Evolutionary conservation across 495 filamentous ascomycete genomes (phyloP).

Genomic region (Sporormia fimetaria): DNA sequence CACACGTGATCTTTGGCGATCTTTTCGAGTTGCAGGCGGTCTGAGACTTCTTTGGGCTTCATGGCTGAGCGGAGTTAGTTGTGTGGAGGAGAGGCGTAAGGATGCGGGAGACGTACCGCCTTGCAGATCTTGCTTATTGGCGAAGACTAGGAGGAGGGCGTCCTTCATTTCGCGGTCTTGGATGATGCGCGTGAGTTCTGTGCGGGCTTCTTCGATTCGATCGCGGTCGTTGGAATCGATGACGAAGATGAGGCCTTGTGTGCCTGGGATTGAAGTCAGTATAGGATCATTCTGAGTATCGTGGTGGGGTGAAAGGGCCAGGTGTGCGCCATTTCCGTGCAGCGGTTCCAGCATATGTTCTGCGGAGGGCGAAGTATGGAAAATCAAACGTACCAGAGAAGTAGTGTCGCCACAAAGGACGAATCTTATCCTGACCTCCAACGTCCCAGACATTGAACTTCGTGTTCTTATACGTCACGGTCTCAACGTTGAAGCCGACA

Average conservation of each 20-base stretch:
- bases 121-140: conserved; percentile 91
- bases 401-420: conserved; percentile 96
- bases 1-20: conserved; percentile 80
- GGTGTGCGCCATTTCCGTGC: conserved; percentile 2
- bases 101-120: conserved; percentile 46
- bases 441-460: conserved; percentile 99
- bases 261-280: too few species aligned
- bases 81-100: background rate
- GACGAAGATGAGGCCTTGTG: conserved; percentile 95
- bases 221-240: conserved; percentile 82
- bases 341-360: background rate
- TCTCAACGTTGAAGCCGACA: conserved; percentile 98
- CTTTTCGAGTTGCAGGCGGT: conserved; percentile 69
- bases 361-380: background rate
- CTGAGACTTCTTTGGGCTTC: conserved; percentile 75
- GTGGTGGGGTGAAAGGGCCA: too few species aligned
- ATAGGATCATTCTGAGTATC: too few species aligned
- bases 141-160: conserved; percentile 83
- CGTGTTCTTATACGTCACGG: conserved; percentile 97
- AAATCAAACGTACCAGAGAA: conserved; percentile 61
- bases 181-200: conserved; percentile 88
- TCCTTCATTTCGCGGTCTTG: conserved; percentile 98
- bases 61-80: conserved; percentile 46
- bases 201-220: conserved; percentile 79
- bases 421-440: conserved; percentile 98